Percentiles rank a stretch among this genome's conserved stretches.
Evolutionary conservation across 352 stramenopile species (phyloP).

Genomic region (Phytophthora pisi): DNA sequence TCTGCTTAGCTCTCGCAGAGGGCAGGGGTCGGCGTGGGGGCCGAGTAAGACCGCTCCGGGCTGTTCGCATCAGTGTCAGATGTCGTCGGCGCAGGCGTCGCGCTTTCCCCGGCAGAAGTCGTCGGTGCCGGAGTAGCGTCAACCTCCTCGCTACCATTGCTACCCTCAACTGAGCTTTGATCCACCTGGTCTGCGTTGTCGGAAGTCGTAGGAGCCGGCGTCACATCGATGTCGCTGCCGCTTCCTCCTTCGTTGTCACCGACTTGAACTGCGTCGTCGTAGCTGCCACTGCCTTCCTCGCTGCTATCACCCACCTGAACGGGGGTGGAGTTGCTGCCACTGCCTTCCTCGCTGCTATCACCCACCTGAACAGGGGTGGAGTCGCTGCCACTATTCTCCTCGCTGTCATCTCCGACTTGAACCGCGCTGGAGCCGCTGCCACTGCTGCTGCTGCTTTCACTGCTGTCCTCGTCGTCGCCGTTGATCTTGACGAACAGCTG

Average conservation of each 20-base stretch:
- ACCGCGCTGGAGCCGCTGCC: background rate
- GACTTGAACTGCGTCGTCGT: constrained; percentile 1
- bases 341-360: background rate
- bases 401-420: background rate
- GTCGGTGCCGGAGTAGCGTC: constrained; percentile 10
- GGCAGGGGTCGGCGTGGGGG: background rate
- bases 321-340: background rate
- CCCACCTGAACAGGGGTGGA: background rate
- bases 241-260: background rate
- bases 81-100: constrained; percentile 14
- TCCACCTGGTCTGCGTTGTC: constrained; percentile 2
- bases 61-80: background rate
- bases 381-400: background rate
- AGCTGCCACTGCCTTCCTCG: background rate
- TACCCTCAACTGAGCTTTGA: background rate
- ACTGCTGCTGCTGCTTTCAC: constrained; percentile 6
- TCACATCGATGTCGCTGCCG: background rate
- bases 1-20: background rate
- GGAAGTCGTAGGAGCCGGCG: constrained; percentile 2
- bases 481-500: constrained; percentile 46
- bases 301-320: background rate
- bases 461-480: constrained; percentile 10
- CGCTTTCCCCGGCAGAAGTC: background rate
- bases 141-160: background rate
- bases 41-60: background rate